These are phyloP conservation scores for Silene latifolia DNA, from an alignment of 148 eudicot genomes.

Conservation along the genomic window DNA sequence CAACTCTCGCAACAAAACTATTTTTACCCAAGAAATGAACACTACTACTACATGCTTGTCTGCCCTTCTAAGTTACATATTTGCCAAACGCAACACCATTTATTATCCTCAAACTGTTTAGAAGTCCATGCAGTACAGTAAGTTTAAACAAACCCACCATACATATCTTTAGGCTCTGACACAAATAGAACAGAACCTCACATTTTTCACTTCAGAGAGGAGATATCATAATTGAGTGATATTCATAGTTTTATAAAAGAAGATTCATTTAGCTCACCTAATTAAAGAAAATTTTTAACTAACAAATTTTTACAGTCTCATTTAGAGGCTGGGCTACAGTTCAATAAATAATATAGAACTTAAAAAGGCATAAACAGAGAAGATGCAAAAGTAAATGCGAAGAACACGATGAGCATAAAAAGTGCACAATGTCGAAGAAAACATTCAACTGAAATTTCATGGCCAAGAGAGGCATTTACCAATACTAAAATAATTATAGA, in stretches of 20 bases:
- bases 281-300: no score
- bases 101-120: background rate
- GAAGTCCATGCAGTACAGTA: background rate
- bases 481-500: slow-evolving; percentile 91
- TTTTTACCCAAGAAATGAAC: background rate
- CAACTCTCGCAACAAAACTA: background rate
- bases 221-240: background rate
- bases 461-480: slow-evolving; percentile 42
- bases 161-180: background rate
- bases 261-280: background rate
- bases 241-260: background rate
- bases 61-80: background rate
- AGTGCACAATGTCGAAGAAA: background rate
- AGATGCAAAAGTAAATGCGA: background rate
- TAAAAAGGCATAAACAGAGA: background rate
- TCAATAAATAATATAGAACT: no score
- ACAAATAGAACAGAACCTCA: background rate
- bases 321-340: background rate
- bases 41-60: background rate
- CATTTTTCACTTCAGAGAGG: background rate
- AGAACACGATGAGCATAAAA: background rate
- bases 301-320: background rate
- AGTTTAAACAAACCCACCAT: background rate
- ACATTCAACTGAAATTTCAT: background rate
- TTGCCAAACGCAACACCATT: background rate